Conservation (phyloP, 768 basidiomycete species). For the Vararia minispora region DNA sequence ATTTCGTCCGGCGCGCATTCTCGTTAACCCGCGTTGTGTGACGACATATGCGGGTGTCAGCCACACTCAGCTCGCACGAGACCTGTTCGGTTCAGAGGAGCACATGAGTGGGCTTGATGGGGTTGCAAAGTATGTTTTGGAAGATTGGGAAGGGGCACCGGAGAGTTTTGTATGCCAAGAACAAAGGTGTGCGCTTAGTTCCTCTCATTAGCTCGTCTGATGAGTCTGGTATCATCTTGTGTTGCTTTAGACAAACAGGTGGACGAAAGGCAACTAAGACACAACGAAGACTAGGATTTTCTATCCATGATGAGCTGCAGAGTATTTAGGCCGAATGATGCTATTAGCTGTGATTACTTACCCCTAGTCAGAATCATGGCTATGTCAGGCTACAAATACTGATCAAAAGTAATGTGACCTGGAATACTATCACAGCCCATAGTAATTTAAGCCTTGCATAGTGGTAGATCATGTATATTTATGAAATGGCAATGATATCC, state of each 20-base stretch:
- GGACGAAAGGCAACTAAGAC: slow-evolving; percentile 86
- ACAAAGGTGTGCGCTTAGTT: slow-evolving; percentile 44
- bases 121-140: slow-evolving; percentile 68
- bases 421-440: no score
- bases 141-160: slow-evolving; percentile 94
- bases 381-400: no score
- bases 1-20: slow-evolving; percentile 80
- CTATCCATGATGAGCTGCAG: slow-evolving; percentile 61
- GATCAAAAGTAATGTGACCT: no score
- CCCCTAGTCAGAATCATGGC: no score
- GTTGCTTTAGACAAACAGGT: slow-evolving; percentile 55
- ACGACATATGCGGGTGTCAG: slow-evolving; percentile 97
- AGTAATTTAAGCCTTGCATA: no score
- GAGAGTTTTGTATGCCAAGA: slow-evolving; percentile 99
- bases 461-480: no score
- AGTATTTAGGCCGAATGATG: no score
- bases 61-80: slow-evolving; percentile 90
- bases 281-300: slow-evolving; percentile 74
- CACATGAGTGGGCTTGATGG: slow-evolving; percentile 41
- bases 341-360: no score
- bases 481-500: no score
- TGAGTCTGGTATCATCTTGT: no score
- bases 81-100: slow-evolving; percentile 76
- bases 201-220: background rate
- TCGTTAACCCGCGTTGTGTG: slow-evolving; percentile 93